Evolutionary conservation across 495 filamentous ascomycete genomes (phyloP).

Genomic region (Penicillium crystallinum): DNA sequence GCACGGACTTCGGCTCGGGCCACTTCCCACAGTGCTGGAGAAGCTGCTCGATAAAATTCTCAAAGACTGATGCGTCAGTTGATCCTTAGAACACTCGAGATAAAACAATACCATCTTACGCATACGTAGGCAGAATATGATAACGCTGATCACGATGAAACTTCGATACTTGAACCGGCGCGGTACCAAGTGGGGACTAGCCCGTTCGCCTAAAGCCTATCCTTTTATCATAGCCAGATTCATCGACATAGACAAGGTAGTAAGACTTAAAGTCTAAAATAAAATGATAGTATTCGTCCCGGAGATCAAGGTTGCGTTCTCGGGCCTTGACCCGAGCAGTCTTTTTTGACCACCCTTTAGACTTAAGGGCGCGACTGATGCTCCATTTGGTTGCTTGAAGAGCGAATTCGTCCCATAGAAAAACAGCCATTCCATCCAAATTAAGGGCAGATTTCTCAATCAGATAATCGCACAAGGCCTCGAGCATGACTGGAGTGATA

Average conservation of each 20-base stretch:
- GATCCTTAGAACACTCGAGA: conserved; percentile 28
- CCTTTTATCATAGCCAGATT: conserved; percentile 27
- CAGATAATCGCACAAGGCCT: not conserved
- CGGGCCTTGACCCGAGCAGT: too few relatives aligned
- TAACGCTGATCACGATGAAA: conserved; percentile 28
- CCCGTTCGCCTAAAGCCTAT: conserved; percentile 20
- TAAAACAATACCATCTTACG: conserved; percentile 26
- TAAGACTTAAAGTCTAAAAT: conserved; percentile 26
- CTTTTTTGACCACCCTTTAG: too few relatives aligned
- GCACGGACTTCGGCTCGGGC: conserved; percentile 18
- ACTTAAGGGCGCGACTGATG: too few relatives aligned
- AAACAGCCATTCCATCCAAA: too few relatives aligned
- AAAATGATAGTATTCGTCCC: conserved; percentile 27
- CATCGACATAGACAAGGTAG: conserved; percentile 30
- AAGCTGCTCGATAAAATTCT: conserved; percentile 34
- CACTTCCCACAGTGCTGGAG: conserved; percentile 28
- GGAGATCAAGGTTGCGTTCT: too few relatives aligned
- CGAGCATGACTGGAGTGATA: conserved; percentile 24
- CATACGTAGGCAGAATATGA: conserved; percentile 35
- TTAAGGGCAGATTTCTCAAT: not conserved
- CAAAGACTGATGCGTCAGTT: conserved; percentile 29
- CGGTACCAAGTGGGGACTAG: conserved; percentile 24
- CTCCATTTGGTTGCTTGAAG: too few relatives aligned
- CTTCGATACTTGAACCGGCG: conserved; percentile 22
- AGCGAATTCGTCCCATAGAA: too few relatives aligned